Percentiles rank a stretch among this genome's conserved stretches.
Conservation (phyloP, 2,329 filamentous ascomycete genomes). For the Chalaropsis ovoidea region DNA sequence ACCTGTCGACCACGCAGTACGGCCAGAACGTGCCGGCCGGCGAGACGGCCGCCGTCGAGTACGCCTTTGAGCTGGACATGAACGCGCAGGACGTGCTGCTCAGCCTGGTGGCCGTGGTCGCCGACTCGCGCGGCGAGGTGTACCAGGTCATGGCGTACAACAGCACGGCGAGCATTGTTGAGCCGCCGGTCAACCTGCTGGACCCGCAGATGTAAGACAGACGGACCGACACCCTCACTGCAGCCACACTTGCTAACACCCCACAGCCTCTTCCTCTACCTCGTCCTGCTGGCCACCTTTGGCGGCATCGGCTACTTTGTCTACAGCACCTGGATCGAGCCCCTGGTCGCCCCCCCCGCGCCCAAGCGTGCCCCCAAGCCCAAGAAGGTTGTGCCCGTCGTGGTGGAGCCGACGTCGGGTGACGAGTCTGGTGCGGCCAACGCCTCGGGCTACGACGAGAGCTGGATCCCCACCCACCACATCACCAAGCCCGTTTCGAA, state of each 20-base stretch:
- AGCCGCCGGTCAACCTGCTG: slow-evolving; percentile 81
- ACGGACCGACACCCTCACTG: not conserved
- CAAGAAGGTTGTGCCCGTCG: slow-evolving; percentile 58
- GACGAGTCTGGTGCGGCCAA: slow-evolving; percentile 56
- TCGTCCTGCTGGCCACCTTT: slow-evolving; percentile 73
- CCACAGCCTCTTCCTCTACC: slow-evolving; percentile 86
- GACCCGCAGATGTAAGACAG: slow-evolving; percentile 81
- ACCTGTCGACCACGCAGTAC: slow-evolving; percentile 71
- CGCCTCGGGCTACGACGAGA: slow-evolving; percentile 70
- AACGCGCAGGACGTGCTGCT: slow-evolving; percentile 81
- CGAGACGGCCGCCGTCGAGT: slow-evolving; percentile 65
- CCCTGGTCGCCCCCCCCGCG: slow-evolving; percentile 71
- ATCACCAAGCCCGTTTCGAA: slow-evolving; percentile 71
- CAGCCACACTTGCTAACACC: slow-evolving; percentile 34
- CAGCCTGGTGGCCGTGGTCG: slow-evolving; percentile 64
- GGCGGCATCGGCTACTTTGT: slow-evolving; percentile 82
- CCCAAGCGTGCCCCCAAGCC: slow-evolving; percentile 58
- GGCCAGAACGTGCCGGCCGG: slow-evolving; percentile 63
- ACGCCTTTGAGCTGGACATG: slow-evolving; percentile 81
- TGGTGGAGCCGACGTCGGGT: slow-evolving; percentile 53
- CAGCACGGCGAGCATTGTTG: slow-evolving; percentile 74
- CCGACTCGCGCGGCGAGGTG: slow-evolving; percentile 53
- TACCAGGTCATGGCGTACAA: slow-evolving; percentile 75
- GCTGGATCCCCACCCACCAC: slow-evolving; percentile 86
- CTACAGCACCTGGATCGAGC: slow-evolving; percentile 95